These are phyloP conservation scores for Trametes villosa DNA, from an alignment of 768 basidiomycete genomes.

Conservation along the genomic window DNA sequence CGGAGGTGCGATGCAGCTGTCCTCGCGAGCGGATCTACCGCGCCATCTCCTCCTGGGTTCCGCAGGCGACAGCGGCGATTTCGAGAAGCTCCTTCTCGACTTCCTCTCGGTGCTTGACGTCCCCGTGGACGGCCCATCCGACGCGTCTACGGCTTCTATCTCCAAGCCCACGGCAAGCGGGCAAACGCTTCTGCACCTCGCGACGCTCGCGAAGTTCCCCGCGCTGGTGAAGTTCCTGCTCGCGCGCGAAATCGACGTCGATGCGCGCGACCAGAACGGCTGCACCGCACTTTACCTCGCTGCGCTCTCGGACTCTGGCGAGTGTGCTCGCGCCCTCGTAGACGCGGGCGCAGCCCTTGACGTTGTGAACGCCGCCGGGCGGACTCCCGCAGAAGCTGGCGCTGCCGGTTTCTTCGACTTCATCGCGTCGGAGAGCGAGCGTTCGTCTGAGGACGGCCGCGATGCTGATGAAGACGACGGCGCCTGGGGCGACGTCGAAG, in stretches of 20 bases:
- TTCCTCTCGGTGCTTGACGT: constrained; percentile 82
- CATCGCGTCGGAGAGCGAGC: constrained; percentile 30
- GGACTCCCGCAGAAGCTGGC: constrained; percentile 67
- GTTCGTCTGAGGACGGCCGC: constrained; percentile 30
- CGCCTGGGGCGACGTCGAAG: constrained; percentile 71
- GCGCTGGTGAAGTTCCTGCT: constrained; percentile 75
- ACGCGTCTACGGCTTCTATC: constrained; percentile 58
- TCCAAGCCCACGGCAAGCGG: constrained; percentile 73
- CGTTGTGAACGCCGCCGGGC: constrained; percentile 73
- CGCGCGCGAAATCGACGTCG: constrained; percentile 72
- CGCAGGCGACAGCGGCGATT: constrained; percentile 59
- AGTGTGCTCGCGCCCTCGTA: constrained; percentile 71
- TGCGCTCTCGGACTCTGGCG: constrained; percentile 61
- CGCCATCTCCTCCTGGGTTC: constrained; percentile 60
- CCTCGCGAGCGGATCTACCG: constrained; percentile 45
- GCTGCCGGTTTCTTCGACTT: constrained; percentile 50
- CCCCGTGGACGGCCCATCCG: constrained; percentile 50
- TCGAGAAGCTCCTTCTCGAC: constrained; percentile 75
- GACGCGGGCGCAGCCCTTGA: constrained; percentile 80
- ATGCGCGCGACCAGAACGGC: constrained; percentile 87
- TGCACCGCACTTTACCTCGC: constrained; percentile 91
- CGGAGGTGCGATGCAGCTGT: constrained; percentile 55
- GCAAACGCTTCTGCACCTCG: constrained; percentile 90
- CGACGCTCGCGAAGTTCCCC: constrained; percentile 77
- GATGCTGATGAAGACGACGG: constrained; percentile 57